phyloP scores from a whole-genome alignment of 371 early-diverging fungal genomes.

The Apophysomyces sp. region DNA sequence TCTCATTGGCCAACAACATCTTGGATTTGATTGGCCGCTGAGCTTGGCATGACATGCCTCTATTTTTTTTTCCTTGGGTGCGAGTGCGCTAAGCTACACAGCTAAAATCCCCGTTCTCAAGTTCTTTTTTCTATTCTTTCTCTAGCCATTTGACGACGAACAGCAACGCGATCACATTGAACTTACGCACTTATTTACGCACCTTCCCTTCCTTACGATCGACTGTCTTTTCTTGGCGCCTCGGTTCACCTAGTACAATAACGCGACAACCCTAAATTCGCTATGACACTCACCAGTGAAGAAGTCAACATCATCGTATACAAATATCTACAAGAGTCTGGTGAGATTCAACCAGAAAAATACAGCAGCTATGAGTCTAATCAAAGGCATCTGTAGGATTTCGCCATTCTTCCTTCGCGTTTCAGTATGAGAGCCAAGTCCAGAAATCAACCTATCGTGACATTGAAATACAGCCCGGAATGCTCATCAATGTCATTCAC shows the following conservation, averaged over 20 bases:
- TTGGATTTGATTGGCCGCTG: not conserved
- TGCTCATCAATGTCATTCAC: slow-evolving; percentile 84
- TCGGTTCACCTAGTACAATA: not conserved
- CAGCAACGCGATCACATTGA: not conserved
- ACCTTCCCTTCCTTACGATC: slow-evolving; percentile 1
- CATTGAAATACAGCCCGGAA: slow-evolving; percentile 80
- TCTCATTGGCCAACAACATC: too few relatives aligned
- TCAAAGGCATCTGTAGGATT: slow-evolving; percentile 63
- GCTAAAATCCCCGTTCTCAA: not conserved
- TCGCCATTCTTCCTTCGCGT: slow-evolving; percentile 86
- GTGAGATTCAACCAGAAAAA: slow-evolving; percentile 39
- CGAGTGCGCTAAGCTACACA: not conserved
- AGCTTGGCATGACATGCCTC: not conserved
- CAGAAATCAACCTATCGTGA: slow-evolving; percentile 64
- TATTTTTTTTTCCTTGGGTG: not conserved
- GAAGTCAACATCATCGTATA: slow-evolving; percentile 94
- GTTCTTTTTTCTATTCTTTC: not conserved
- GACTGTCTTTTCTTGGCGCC: not conserved
- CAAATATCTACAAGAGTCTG: slow-evolving; percentile 92
- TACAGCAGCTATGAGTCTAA: not conserved
- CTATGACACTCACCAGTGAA: slow-evolving; percentile 82
- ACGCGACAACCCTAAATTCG: not conserved
- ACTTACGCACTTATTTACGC: not conserved
- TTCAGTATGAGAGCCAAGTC: slow-evolving; percentile 87
- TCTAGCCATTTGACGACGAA: not conserved